Percentiles rank a stretch among this genome's conserved stretches.
Evolutionary conservation across 805 yeast species (phyloP).

Genomic region (Candida ponderosae): DNA sequence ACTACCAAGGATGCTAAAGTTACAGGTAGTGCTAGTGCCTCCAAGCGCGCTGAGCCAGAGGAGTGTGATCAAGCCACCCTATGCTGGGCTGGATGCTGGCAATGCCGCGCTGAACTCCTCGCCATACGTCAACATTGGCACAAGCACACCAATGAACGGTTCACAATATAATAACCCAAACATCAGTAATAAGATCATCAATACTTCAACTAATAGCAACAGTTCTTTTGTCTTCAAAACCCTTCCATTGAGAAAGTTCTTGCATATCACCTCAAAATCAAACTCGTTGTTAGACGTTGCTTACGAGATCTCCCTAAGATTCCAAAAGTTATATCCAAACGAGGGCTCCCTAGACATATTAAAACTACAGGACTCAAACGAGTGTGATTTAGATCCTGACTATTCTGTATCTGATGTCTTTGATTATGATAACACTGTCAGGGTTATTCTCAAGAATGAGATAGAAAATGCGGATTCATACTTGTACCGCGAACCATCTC

Average conservation of each 20-base stretch:
- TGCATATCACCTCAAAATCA: conserved; percentile 50
- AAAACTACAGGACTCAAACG: conserved; percentile 58
- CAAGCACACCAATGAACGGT: conserved; percentile 29
- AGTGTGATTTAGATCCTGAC: conserved; percentile 78
- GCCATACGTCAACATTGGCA: conserved; percentile 17
- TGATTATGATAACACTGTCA: conserved; percentile 36
- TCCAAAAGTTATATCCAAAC: conserved; percentile 56
- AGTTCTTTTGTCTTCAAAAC: conserved; percentile 5
- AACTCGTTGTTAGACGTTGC: conserved; percentile 41
- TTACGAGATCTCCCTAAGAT: conserved; percentile 46
- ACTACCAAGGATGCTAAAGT: conserved; percentile 35
- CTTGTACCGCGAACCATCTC: conserved; percentile 9
- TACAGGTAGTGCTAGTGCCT: conserved; percentile 37
- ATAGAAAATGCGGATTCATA: conserved; percentile 21
- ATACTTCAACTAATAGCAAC: conserved; percentile 2
- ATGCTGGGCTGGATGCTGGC: conserved; percentile 17
- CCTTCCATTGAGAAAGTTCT: conserved; percentile 40
- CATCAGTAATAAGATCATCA: conserved; percentile 2
- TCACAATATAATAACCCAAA: conserved; percentile 12
- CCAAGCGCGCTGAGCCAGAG: conserved; percentile 25
- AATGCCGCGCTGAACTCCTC: conserved; percentile 13
- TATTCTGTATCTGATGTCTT: conserved; percentile 60
- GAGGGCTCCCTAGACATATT: conserved; percentile 46
- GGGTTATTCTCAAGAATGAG: conserved; percentile 36
- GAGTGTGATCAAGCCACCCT: conserved; percentile 11